phyloP scores from a whole-genome alignment of 331 rosid species.

The Erythrophleum ivorense region DNA sequence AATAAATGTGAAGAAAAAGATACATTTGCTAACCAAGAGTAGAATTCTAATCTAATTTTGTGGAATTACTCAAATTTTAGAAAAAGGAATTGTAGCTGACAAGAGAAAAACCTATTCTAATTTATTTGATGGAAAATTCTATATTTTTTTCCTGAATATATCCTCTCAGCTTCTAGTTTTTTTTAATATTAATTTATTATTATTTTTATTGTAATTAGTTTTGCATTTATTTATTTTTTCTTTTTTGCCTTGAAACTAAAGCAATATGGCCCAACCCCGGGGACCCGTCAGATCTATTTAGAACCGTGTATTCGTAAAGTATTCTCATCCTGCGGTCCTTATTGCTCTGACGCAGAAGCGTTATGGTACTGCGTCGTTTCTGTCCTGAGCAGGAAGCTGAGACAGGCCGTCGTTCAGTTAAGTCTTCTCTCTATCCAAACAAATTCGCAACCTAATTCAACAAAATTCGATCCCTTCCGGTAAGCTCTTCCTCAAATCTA shows the following conservation, averaged over 20 bases:
- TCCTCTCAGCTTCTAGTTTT: not conserved
- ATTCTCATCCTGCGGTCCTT: constrained; percentile 33
- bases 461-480: constrained; percentile 11
- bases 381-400: constrained; percentile 44
- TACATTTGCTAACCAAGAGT: not conserved
- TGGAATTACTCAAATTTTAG: too few species aligned
- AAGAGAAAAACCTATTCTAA: too few species aligned
- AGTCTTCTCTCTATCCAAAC: not conserved
- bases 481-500: constrained; percentile 19
- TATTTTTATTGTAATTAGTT: not conserved
- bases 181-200: not conserved
- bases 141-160: not conserved
- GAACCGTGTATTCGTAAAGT: constrained; percentile 15
- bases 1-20: not conserved
- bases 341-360: constrained; percentile 36
- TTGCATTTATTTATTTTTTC: not conserved
- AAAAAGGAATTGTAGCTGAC: too few species aligned
- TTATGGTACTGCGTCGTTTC: constrained; percentile 47
- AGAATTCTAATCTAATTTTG: too few species aligned
- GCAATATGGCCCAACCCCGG: constrained; percentile 18
- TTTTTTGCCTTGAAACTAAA: constrained; percentile 40
- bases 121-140: not conserved
- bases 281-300: not conserved
- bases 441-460: constrained; percentile 35
- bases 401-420: constrained; percentile 35